Percentiles rank a stretch among this genome's conserved stretches.
phyloP scores from a whole-genome alignment of 305 asterid genomes.

The Plantago coronopus region DNA sequence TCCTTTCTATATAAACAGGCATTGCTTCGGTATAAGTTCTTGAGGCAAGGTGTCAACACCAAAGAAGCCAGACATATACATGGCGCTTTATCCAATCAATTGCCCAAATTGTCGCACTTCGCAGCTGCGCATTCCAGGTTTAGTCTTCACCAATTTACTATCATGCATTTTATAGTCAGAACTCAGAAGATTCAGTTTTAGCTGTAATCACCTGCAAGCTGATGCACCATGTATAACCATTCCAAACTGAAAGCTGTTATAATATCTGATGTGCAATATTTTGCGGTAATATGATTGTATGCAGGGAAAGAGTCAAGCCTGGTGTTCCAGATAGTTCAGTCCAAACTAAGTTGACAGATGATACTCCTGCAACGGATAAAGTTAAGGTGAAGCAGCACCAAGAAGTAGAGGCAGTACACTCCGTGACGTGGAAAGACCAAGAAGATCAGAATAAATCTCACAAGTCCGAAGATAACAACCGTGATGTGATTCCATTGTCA shows the following conservation, averaged over 20 bases:
- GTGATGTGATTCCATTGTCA: slow-evolving; percentile 28
- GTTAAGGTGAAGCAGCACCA: slow-evolving; percentile 19
- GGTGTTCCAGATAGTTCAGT: slow-evolving; percentile 24
- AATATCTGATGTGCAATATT: background rate
- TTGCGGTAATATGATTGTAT: background rate
- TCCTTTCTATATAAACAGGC: slow-evolving; percentile 37
- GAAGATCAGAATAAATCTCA: slow-evolving; percentile 19
- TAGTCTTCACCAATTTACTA: slow-evolving; percentile 9
- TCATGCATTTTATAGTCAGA: background rate
- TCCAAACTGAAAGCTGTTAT: background rate
- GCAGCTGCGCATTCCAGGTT: slow-evolving; percentile 42
- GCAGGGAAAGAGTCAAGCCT: slow-evolving; percentile 45
- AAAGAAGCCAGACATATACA: slow-evolving; percentile 31
- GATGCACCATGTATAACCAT: background rate
- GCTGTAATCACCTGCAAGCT: background rate
- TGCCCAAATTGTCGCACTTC: slow-evolving; percentile 32
- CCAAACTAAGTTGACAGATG: slow-evolving; percentile 20
- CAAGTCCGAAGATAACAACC: slow-evolving; percentile 20
- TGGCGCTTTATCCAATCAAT: slow-evolving; percentile 24
- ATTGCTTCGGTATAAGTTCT: slow-evolving; percentile 52
- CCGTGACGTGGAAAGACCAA: slow-evolving; percentile 17
- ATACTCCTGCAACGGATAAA: slow-evolving; percentile 15
- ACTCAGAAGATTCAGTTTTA: too few species aligned
- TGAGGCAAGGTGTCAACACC: slow-evolving; percentile 54
- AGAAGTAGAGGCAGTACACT: slow-evolving; percentile 19